A percentile compares a stretch with the other conserved stretches of the same genome.
These are phyloP conservation scores for Chaetomiaceae sp. DNA, from an alignment of 2,329 filamentous ascomycete species.

Conservation along the genomic window DNA sequence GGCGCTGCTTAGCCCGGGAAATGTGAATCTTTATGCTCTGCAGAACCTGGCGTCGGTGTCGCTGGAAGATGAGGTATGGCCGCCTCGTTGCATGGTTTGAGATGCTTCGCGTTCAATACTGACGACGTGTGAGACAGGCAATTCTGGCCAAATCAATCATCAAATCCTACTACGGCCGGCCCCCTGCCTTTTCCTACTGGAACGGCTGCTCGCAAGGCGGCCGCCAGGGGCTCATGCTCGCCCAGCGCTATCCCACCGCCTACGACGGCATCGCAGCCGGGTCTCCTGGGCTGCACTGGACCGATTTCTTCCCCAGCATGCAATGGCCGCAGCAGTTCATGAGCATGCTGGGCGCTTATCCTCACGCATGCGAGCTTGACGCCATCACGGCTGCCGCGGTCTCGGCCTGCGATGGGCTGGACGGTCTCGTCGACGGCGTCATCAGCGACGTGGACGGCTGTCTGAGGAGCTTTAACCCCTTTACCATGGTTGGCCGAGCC, in stretches of 20 bases:
- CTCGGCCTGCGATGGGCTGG: constrained; percentile 40
- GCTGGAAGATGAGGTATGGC: constrained; percentile 16
- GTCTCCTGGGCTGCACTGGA: constrained; percentile 39
- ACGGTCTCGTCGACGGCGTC: constrained; percentile 42
- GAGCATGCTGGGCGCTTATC: constrained; percentile 29
- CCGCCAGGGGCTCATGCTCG: constrained; percentile 48
- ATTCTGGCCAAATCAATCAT: constrained; percentile 46
- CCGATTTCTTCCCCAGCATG: constrained; percentile 16
- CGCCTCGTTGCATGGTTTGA: too few species aligned
- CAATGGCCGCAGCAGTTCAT: constrained; percentile 34
- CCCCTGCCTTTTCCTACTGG: constrained; percentile 47
- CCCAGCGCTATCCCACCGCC: constrained; percentile 48
- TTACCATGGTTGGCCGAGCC: constrained; percentile 21
- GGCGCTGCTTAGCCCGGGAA: constrained; percentile 25
- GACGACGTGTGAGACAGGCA: neutral
- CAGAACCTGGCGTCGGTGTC: constrained; percentile 24
- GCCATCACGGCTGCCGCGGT: constrained; percentile 36
- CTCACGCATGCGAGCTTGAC: constrained; percentile 35
- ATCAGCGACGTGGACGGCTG: constrained; percentile 38
- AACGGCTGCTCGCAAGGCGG: constrained; percentile 53
- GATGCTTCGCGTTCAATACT: constrained; percentile 23
- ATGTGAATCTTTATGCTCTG: constrained; percentile 23
- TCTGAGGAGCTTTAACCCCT: constrained; percentile 29
- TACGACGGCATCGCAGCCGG: constrained; percentile 51
- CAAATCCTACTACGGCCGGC: constrained; percentile 42